Evolutionary conservation across 805 yeast species (phyloP), one percentile per base, ranked within the genome.

Genomic region (Yamadazyma olivae): DNA sequence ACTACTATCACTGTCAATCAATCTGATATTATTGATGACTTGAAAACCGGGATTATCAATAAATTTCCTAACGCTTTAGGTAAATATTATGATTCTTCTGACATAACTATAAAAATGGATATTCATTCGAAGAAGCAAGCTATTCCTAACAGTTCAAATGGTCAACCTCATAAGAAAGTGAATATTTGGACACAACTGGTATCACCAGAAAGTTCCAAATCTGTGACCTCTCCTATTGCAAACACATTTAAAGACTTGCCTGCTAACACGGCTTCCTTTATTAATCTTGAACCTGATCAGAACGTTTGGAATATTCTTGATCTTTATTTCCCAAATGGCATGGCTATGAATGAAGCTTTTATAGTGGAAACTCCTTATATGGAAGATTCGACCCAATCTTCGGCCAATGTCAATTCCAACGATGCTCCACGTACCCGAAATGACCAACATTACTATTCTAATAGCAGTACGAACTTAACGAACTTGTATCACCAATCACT

Each of bases 21-120:
- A 20, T 53, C 57, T 15, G 91, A 85, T 51, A 71, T 89, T 1
- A 73, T 90, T 4, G 98, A 90, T 56, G 96, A 91, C 57, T 64
- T 90, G 48, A 90, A 90, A 51, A 62, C 71, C 8, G 71, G 77
- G 40, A 71, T 90, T 1, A 57, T 80, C 24, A 62, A 61, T 30
- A 84, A 81, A 48, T 83, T 74, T 55, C 84, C 95, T 36, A 78
- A 83, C 40, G 72, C 86, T 2, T 52, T 83, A 38, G 84, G 79
- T 3, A 55, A 74, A 41, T 54, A 64, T 30, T 74, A 70, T 51
- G 88, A 88, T 61, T 80, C 95, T 6, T 78, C 95, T 8, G 87
- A 85, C 53, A 39, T 82, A 44, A 37, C 66, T 13, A 54, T 79
- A 41, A 74, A 50, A 26, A 46, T 61, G 48, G 61, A 52, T 31